These are phyloP conservation scores for Quambalaria eucalypti DNA, from an alignment of 1,284 basidiomycete species.

Conservation along the genomic window DNA sequence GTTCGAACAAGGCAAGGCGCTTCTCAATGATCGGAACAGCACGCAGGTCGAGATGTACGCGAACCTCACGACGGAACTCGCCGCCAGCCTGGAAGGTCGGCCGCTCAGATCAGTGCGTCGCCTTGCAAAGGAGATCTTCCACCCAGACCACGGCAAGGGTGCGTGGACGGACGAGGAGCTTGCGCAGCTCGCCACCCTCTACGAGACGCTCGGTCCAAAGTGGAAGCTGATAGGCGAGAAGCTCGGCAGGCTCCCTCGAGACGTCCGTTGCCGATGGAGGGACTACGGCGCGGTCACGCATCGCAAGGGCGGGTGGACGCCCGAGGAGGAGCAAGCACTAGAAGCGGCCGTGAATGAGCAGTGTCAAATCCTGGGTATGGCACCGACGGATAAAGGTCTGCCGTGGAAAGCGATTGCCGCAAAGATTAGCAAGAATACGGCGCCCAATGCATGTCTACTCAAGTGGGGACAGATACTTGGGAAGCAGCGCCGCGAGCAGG, in stretches of 20 bases:
- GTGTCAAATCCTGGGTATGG: background rate
- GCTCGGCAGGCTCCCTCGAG: background rate
- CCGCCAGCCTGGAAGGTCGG: constrained; percentile 1
- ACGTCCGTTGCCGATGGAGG: background rate
- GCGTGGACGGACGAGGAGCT: background rate
- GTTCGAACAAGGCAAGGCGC: background rate
- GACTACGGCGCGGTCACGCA: background rate
- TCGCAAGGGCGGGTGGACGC: background rate
- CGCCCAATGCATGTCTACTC: background rate
- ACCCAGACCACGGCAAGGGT: background rate
- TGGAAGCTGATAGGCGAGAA: background rate
- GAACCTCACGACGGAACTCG: background rate
- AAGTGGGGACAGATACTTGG: background rate
- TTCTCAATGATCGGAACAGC: background rate
- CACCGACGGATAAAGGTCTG: background rate
- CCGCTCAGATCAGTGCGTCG: background rate
- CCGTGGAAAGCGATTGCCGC: background rate
- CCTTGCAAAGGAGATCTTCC: background rate
- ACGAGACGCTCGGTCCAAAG: background rate
- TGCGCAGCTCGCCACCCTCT: background rate
- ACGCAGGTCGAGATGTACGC: background rate
- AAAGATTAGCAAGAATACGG: background rate
- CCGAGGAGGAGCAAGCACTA: background rate
- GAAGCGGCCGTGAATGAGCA: background rate
- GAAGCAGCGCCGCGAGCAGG: background rate